A percentile compares a stretch with the other conserved stretches of the same genome.
phyloP scores from a whole-genome alignment of 208 protist genomes.

The Trypanosoma theileri region DNA sequence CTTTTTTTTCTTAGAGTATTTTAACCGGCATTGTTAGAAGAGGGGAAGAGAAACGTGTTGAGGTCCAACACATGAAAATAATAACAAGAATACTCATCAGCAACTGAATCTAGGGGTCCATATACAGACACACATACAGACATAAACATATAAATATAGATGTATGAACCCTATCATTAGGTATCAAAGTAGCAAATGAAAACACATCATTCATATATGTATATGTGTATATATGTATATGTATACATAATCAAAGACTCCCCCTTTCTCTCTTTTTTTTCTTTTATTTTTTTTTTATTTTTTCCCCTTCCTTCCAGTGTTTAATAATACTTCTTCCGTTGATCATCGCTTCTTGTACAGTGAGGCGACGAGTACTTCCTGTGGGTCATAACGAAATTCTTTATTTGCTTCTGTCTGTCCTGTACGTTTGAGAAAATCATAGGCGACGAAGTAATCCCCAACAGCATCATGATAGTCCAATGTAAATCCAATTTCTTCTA shows the following conservation, averaged over 20 bases:
- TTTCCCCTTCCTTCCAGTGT: background rate
- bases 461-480: constrained; percentile 77
- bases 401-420: constrained; percentile 43
- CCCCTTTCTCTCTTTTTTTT: constrained; percentile 1
- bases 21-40: background rate
- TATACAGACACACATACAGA: no score
- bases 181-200: no score
- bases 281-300: constrained; percentile 3
- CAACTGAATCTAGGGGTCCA: no score
- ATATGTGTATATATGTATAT: background rate
- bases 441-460: constrained; percentile 92
- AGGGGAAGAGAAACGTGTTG: no score
- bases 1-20: background rate
- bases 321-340: background rate
- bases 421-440: constrained; percentile 89
- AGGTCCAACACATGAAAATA: no score
- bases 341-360: constrained; percentile 94
- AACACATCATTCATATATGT: no score
- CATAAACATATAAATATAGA: no score
- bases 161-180: no score
- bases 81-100: no score
- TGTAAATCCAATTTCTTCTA: constrained; percentile 87
- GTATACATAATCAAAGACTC: background rate
- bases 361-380: constrained; percentile 89
- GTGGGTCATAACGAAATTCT: constrained; percentile 44